phyloP scores from a whole-genome alignment of 352 stramenopile genomes.

The Pythium plurisporium region DNA sequence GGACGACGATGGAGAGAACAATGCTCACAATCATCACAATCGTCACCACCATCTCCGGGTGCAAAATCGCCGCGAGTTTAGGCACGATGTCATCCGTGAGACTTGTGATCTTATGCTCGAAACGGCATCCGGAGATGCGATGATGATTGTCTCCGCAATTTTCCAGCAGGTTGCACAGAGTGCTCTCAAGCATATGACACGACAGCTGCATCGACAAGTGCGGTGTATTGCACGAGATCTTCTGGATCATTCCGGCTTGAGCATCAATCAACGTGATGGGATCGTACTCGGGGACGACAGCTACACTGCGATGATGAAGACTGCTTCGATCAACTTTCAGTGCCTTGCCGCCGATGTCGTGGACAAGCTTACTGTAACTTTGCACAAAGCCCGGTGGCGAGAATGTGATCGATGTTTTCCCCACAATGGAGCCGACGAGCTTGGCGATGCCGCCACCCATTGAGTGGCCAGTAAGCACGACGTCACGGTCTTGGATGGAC shows the following conservation, averaged over 20 bases:
- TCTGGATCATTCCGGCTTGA: conserved; percentile 86
- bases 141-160: conserved; percentile 60
- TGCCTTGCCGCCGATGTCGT: conserved; percentile 69
- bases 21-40: conserved; percentile 50
- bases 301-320: conserved; percentile 82
- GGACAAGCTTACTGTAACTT: conserved; percentile 87
- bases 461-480: conserved; percentile 85
- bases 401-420: conserved; percentile 78
- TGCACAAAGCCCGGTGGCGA: conserved; percentile 82
- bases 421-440: conserved; percentile 76
- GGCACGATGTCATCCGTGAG: conserved; percentile 63
- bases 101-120: conserved; percentile 75
- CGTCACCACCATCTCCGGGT: conserved; percentile 53
- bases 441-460: conserved; percentile 85
- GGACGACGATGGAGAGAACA: conserved; percentile 55
- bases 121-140: conserved; percentile 63
- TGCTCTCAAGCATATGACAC: conserved; percentile 90
- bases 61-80: conserved; percentile 39
- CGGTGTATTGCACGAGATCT: conserved; percentile 85
- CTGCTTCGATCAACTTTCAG: conserved; percentile 68
- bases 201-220: conserved; percentile 87
- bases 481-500: conserved; percentile 72
- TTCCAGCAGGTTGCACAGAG: conserved; percentile 78
- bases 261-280: conserved; percentile 86
- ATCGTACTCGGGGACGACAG: conserved; percentile 86